phyloP scores from a whole-genome alignment of 257 asterid species.

The Capsicum rhomboideum region DNA sequence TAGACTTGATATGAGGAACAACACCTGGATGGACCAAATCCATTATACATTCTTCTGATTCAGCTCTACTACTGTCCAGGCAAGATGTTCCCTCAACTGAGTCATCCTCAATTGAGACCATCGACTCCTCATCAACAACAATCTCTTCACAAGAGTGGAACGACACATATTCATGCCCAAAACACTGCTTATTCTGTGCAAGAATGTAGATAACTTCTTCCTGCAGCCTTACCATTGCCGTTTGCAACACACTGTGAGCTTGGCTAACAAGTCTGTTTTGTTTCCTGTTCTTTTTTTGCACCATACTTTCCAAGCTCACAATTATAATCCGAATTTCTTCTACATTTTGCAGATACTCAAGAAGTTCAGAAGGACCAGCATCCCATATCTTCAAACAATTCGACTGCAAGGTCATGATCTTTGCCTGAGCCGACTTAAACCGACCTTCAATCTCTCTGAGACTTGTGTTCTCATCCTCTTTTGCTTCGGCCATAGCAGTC shows the following conservation, averaged over 20 bases:
- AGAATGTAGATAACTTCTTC: conserved; percentile 40
- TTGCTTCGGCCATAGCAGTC: conserved; percentile 20
- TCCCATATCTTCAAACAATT: conserved; percentile 36
- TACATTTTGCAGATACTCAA: conserved; percentile 37
- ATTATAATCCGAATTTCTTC: conserved; percentile 29
- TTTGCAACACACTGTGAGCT: conserved; percentile 34
- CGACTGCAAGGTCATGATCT: conserved; percentile 30
- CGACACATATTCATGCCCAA: conserved; percentile 15
- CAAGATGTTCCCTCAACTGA: conserved; percentile 22
- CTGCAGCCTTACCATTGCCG: conserved; percentile 51
- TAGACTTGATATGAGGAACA: conserved; percentile 38
- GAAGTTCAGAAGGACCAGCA: conserved; percentile 16
- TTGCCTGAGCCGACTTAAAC: conserved; percentile 27
- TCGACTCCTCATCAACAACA: conserved; percentile 26
- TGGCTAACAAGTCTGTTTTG: conserved; percentile 23
- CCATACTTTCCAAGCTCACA: conserved; percentile 11
- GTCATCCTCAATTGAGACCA: conserved; percentile 37
- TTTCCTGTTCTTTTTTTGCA: conserved; percentile 3
- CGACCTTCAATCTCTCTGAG: conserved; percentile 22
- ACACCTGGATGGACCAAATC: conserved; percentile 52
- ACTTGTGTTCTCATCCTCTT: conserved; percentile 14
- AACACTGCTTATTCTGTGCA: conserved; percentile 31
- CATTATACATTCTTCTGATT: conserved; percentile 29
- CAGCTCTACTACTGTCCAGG: conserved; percentile 30
- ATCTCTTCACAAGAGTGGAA: conserved; percentile 16